These are phyloP conservation scores for Maudiozyma serrabonitensis DNA, from an alignment of 805 yeast genomes.

Conservation along the genomic window DNA sequence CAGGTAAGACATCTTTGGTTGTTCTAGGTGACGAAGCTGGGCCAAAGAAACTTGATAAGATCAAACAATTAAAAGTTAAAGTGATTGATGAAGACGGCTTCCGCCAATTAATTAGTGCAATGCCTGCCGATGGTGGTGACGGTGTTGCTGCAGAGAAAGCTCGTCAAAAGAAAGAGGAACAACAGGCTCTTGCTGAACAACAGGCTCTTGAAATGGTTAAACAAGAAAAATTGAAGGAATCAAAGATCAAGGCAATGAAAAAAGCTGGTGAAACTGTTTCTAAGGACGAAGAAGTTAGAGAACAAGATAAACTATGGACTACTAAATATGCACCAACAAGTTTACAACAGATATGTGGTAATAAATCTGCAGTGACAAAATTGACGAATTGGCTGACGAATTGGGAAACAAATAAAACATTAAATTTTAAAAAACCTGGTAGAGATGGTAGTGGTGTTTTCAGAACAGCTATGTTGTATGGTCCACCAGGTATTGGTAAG, in stretches of 20 bases:
- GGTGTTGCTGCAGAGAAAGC: slow-evolving; percentile 74
- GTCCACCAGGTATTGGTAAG: slow-evolving; percentile 83
- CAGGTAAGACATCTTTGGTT: slow-evolving; percentile 76
- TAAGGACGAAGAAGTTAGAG: slow-evolving; percentile 15
- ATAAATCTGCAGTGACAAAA: slow-evolving; percentile 61
- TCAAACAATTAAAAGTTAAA: slow-evolving; percentile 61
- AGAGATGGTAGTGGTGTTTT: slow-evolving; percentile 58
- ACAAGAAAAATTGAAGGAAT: slow-evolving; percentile 34
- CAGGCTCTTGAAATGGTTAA: slow-evolving; percentile 41
- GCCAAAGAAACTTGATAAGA: slow-evolving; percentile 81
- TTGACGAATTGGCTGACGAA: slow-evolving; percentile 63
- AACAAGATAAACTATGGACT: slow-evolving; percentile 76
- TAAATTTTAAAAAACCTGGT: slow-evolving; percentile 48
- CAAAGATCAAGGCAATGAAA: slow-evolving; percentile 18
- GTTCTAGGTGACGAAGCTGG: slow-evolving; percentile 96
- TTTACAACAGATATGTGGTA: slow-evolving; percentile 79
- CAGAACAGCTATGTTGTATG: slow-evolving; percentile 79
- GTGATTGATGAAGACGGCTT: slow-evolving; percentile 86
- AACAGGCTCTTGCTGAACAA: slow-evolving; percentile 46
- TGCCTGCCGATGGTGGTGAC: slow-evolving; percentile 91
- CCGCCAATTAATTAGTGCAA: slow-evolving; percentile 53
- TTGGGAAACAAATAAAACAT: slow-evolving; percentile 57
- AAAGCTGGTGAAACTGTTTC: slow-evolving; percentile 18
- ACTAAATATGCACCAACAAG: slow-evolving; percentile 80
- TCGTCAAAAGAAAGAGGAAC: slow-evolving; percentile 55